These are phyloP conservation scores for Cladosporium sp. DNA, from an alignment of 2,329 filamentous ascomycete species.

Conservation along the genomic window DNA sequence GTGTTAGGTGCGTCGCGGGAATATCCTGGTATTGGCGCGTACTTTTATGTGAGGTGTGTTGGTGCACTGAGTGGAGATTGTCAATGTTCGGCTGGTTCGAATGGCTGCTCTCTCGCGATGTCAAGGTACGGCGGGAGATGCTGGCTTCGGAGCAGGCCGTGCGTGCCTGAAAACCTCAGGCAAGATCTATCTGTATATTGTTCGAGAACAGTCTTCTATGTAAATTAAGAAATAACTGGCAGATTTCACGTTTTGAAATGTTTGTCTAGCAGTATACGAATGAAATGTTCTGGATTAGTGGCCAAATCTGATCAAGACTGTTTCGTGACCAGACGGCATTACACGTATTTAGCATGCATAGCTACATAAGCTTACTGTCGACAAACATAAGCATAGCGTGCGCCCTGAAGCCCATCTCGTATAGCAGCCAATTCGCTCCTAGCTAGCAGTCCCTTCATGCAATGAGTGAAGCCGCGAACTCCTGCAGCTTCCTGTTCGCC, in stretches of 20 bases:
- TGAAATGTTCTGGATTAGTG: too few species aligned
- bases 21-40: not conserved
- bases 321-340: not conserved
- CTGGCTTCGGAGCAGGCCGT: constrained; percentile 16
- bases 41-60: constrained; percentile 17
- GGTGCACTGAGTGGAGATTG: constrained; percentile 10
- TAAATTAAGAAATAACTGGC: not conserved
- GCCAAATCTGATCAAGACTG: not conserved
- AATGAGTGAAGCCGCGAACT: constrained; percentile 19
- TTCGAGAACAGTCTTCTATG: not conserved
- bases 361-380: not conserved
- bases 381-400: not conserved
- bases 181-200: not conserved
- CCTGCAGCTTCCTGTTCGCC: constrained; percentile 26
- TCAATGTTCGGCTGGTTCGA: constrained; percentile 13
- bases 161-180: not conserved
- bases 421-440: not conserved
- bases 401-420: not conserved
- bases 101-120: constrained; percentile 7
- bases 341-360: not conserved
- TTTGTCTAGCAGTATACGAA: not conserved
- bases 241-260: not conserved
- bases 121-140: constrained; percentile 4
- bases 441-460: not conserved
- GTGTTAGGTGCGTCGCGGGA: constrained; percentile 1